phyloP scores from a whole-genome alignment of 768 basidiomycete species.

The Lenzites betulinus region DNA sequence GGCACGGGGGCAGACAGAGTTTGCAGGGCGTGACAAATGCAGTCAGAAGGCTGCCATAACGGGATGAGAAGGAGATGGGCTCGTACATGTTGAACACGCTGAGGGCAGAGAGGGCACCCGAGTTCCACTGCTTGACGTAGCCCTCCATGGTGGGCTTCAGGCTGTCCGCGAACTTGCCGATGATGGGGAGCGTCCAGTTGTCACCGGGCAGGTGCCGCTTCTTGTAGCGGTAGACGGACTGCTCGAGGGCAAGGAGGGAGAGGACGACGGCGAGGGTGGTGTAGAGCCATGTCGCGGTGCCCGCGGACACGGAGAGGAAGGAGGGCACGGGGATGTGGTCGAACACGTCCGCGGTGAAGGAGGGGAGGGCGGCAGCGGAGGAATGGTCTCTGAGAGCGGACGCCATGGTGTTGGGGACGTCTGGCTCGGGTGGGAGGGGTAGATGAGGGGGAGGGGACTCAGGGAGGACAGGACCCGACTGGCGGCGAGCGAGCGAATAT shows the following conservation, averaged over 20 bases:
- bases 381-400: slow-evolving; percentile 35
- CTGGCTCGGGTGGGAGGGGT: slow-evolving; percentile 9
- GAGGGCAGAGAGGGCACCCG: slow-evolving; percentile 82
- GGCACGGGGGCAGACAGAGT: neutral
- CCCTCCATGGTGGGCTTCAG: slow-evolving; percentile 88
- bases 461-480: neutral
- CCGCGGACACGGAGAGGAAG: slow-evolving; percentile 39
- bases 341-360: slow-evolving; percentile 44
- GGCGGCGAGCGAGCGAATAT: no score
- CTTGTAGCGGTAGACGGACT: slow-evolving; percentile 85
- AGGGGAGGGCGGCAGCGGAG: slow-evolving; percentile 40
- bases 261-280: slow-evolving; percentile 70
- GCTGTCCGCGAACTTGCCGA: slow-evolving; percentile 94
- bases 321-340: slow-evolving; percentile 51
- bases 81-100: slow-evolving; percentile 96
- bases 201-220: slow-evolving; percentile 87
- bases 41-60: slow-evolving; percentile 19
- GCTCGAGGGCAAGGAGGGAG: slow-evolving; percentile 82
- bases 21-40: neutral
- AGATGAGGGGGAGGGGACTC: neutral
- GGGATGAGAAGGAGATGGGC: neutral
- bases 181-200: slow-evolving; percentile 94
- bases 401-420: slow-evolving; percentile 33
- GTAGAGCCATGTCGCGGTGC: slow-evolving; percentile 54
- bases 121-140: slow-evolving; percentile 92